Base-by-base conservation (phyloP, 495 filamentous ascomycete genomes). In the Aspergillus saccharolyticus region DNA sequence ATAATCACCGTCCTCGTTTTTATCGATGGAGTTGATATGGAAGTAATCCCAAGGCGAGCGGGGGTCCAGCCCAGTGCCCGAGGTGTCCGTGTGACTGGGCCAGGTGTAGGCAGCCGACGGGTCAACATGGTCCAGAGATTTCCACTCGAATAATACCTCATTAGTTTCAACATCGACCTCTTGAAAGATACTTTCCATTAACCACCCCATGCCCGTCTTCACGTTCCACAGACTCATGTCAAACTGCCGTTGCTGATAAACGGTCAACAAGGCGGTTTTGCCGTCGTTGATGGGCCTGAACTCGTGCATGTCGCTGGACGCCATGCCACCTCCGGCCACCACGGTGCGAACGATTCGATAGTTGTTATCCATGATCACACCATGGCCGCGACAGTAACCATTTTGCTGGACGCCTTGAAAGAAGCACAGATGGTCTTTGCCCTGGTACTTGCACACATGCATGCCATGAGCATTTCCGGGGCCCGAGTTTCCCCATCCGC, bases 11-110 rank as follows among this genome's bases (percentile, higher is more conserved):
- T 78, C 75, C 0, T 45, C 44, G 63, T 82, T 78, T 65, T 83
- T 84, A 61, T 85, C 82, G 52, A 87, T 73, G 18, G 80, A 83
- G 66, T 85, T 85, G 68, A 87, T 82, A 66, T 85, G 83, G 70
- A 85, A 85, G 65, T 81, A 85, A 65, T 87, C 82, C 79, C 80
- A 85, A 4, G 83, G 78, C 57, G 78, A 65, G 55, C 62, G 64
- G 44, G 72, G 66, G 45, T 70, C 61, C 63, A 77, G 61, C 49
- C 73, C 73, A 20, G 75, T 71, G 30, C 78, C 72, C 58, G 72
- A 75, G 52, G 75, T 75, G 67, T 80, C 78, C 3, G 77, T 79
- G 24, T 73, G 68, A 20, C 64, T 56, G 44, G 76, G 74, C 60
- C 65, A 75, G 17, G 73, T 80, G 60, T 77, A 79, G 51, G 66